Conservation (phyloP, 1,139 yeast species). For the Protomyces inundatus region DNA sequence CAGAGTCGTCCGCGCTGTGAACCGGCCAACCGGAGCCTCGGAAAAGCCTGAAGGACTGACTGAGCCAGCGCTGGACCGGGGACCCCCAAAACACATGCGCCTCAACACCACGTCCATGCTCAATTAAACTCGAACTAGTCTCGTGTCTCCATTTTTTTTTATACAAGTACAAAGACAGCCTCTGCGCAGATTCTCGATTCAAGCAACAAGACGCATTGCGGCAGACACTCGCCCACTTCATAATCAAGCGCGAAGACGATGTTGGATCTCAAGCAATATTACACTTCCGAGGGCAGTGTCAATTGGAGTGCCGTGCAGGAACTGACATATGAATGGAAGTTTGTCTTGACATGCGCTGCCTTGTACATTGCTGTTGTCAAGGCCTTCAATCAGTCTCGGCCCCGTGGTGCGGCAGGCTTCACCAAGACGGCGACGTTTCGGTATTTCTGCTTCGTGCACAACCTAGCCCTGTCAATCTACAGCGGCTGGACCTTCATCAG, state of each 20-base stretch:
- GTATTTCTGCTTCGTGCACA: constrained; percentile 56
- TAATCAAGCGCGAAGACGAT: too few species aligned
- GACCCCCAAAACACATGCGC: too few species aligned
- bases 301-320: not conserved
- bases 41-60: too few species aligned
- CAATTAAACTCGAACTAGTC: too few species aligned
- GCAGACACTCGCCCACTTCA: not conserved
- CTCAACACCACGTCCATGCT: too few species aligned
- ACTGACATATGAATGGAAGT: constrained; percentile 13
- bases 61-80: too few species aligned
- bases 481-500: constrained; percentile 62
- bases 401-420: constrained; percentile 54
- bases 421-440: constrained; percentile 50
- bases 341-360: constrained; percentile 49
- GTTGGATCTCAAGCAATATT: not conserved
- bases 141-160: not conserved
- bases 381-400: constrained; percentile 46
- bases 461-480: constrained; percentile 57
- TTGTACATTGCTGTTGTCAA: constrained; percentile 60
- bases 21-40: too few species aligned
- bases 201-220: not conserved
- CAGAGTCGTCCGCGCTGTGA: too few species aligned
- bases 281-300: not conserved
- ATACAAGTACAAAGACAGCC: not conserved
- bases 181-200: not conserved